Evolutionary conservation across 1,139 yeast genomes (phyloP).

Genomic region (Candida mesenterica): DNA sequence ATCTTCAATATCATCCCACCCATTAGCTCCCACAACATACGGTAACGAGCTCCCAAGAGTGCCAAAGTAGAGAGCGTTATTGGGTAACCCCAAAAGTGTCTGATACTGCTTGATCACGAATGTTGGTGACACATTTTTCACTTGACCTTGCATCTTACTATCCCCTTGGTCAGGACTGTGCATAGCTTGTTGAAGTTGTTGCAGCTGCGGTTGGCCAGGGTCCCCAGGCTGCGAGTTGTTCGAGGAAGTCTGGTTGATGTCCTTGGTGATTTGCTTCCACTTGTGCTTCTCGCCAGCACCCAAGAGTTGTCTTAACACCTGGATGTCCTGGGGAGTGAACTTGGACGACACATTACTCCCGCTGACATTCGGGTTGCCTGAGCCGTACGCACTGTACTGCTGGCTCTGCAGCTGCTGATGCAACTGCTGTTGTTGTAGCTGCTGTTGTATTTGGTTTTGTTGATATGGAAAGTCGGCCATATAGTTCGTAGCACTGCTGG

Average conservation of each 20-base stretch:
- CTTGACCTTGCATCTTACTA: constrained; percentile 12
- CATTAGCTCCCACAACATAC: constrained; percentile 36
- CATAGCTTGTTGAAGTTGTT: constrained; percentile 6
- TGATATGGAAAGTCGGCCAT: constrained; percentile 17
- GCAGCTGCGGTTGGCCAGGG: constrained; percentile 3
- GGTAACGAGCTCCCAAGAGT: constrained; percentile 42
- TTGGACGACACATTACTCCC: constrained; percentile 18
- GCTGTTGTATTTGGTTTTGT: constrained; percentile 13
- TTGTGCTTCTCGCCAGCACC: constrained; percentile 45
- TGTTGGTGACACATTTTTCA: constrained; percentile 44
- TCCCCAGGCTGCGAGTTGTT: constrained; percentile 4
- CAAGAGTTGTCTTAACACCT: constrained; percentile 37
- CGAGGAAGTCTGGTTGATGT: constrained; percentile 32
- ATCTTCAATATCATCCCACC: constrained; percentile 37
- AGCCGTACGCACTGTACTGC: constrained; percentile 7
- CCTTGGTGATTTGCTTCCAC: constrained; percentile 49
- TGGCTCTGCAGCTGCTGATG: constrained; percentile 11
- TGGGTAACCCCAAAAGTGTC: constrained; percentile 41
- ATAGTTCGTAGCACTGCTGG: constrained; percentile 3
- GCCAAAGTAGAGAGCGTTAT: constrained; percentile 39
- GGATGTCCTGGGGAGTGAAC: constrained; percentile 39
- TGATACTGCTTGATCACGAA: constrained; percentile 47
- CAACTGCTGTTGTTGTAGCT: constrained; percentile 11
- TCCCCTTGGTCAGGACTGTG: constrained; percentile 10
- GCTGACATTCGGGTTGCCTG: constrained; percentile 9